Evolutionary conservation across 495 filamentous ascomycete species (phyloP).

Genomic region (Lasiosphaeris hirsuta): DNA sequence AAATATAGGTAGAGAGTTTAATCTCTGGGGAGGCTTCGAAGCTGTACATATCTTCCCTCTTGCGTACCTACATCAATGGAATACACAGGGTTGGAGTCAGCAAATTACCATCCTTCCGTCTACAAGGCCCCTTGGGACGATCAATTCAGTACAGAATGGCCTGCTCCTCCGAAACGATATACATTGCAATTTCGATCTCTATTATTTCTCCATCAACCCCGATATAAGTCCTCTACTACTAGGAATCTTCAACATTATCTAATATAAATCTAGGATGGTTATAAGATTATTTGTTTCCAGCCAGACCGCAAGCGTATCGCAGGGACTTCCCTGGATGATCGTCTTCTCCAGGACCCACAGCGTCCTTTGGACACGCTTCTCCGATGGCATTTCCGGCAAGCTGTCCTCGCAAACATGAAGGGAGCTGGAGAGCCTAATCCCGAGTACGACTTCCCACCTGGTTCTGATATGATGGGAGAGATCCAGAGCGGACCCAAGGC

Average conservation of each 20-base stretch:
- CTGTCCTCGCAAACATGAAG: not conserved
- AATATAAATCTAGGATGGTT: too few relatives aligned
- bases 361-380: constrained; percentile 4
- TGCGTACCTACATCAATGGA: too few relatives aligned
- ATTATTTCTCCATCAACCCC: constrained; percentile 30
- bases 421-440: too few relatives aligned
- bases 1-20: too few relatives aligned
- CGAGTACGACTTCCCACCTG: too few relatives aligned
- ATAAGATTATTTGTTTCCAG: constrained; percentile 34
- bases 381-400: constrained; percentile 7
- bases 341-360: not conserved
- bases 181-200: constrained; percentile 1
- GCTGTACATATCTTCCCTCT: too few relatives aligned
- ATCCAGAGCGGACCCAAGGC: too few relatives aligned
- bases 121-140: constrained; percentile 4
- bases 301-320: constrained; percentile 23
- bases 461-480: too few relatives aligned
- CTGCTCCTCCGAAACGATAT: constrained; percentile 4
- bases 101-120: constrained; percentile 2
- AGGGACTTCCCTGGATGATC: constrained; percentile 11
- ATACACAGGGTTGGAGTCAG: too few relatives aligned
- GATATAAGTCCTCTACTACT: constrained; percentile 29
- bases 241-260: constrained; percentile 20
- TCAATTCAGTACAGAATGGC: constrained; percentile 11
- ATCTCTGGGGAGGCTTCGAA: too few relatives aligned